Conservation (phyloP, 257 asterid species). For the Gentiana straminea region DNA sequence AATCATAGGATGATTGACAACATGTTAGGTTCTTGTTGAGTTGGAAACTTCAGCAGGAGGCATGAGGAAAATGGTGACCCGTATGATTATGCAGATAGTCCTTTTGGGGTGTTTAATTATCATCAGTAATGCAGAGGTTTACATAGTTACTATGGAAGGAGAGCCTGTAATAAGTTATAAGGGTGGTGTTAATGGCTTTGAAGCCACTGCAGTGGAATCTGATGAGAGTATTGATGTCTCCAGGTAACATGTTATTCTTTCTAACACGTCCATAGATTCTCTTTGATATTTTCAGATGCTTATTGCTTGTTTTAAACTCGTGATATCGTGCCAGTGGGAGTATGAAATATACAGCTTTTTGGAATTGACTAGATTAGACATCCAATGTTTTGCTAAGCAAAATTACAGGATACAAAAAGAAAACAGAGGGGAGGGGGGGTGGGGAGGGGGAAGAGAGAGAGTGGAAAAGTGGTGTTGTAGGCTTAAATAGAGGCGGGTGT, state of each 20-base stretch:
- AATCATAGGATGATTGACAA: background rate
- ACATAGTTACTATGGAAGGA: slow-evolving; percentile 80
- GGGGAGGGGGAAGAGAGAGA: no score
- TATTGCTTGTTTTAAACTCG: no score
- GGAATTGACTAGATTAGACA: no score
- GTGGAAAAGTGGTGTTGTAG: no score
- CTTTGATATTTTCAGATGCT: background rate
- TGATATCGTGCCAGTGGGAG: no score
- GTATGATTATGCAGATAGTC: slow-evolving; percentile 22
- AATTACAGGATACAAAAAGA: no score
- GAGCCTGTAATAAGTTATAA: slow-evolving; percentile 87
- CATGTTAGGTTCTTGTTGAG: slow-evolving; percentile 21
- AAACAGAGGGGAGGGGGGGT: no score
- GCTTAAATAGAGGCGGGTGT: no score
- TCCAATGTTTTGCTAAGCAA: no score
- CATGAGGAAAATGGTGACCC: slow-evolving; percentile 41
- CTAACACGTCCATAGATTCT: background rate
- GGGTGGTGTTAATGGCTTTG: slow-evolving; percentile 84
- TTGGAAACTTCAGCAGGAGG: slow-evolving; percentile 18
- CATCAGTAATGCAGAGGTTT: slow-evolving; percentile 55
- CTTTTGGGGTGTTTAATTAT: slow-evolving; percentile 27
- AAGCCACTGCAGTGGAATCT: slow-evolving; percentile 86
- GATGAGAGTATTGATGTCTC: slow-evolving; percentile 71
- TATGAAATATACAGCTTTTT: no score
- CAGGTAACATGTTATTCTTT: slow-evolving; percentile 36